Base-by-base conservation (phyloP, 2,329 filamentous ascomycete genomes). In the Colletotrichum limetticola region DNA sequence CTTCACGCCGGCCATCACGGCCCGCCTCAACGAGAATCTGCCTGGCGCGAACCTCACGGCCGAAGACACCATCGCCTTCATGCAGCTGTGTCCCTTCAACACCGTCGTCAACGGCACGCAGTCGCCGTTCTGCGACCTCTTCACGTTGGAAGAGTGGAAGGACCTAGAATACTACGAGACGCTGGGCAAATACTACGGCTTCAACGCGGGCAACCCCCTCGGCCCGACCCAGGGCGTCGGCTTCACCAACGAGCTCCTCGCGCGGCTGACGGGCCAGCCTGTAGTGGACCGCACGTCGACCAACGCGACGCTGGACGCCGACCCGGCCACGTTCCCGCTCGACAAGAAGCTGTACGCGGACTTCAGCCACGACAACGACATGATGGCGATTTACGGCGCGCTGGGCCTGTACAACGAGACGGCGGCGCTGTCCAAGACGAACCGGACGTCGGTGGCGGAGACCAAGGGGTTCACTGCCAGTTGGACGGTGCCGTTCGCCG, bases 291-390 rank as follows among this genome's bases (percentile, higher is more conserved):
- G 89, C 71, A 97, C 95, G 0, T 91, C 87, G 67, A 94, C 92
- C 6, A 98, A 98, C 81, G 85, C 84, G 46, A 97, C 95, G 0
- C 87, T 98, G 0, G 94, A 97, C 80, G 84, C 84, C 5, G 86
- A 91, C 71, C 83, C 88, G 0, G 79, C 82, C 7, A 95, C 93
- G 0, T 98, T 98, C 78, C 95, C 95, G 0, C 84, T 97, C 0
- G 87, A 88, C 74, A 82, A 85, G 56, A 84, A 83, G 12, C 83
- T 98, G 1, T 98, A 97, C 78, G 95, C 94, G 0, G 95, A 98
- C 82, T 98, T 98, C 79, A 94, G 92, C 75, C 95, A 98, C 82
- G 95, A 98, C 82, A 98, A 97, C 81, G 91, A 93, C 79, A 95
- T 98, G 91, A 90, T 90, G 35, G 88, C 89, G 8, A 90, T 97